These are phyloP conservation scores for Buddleja alternifolia DNA, from an alignment of 257 asterid species.

Conservation along the genomic window DNA sequence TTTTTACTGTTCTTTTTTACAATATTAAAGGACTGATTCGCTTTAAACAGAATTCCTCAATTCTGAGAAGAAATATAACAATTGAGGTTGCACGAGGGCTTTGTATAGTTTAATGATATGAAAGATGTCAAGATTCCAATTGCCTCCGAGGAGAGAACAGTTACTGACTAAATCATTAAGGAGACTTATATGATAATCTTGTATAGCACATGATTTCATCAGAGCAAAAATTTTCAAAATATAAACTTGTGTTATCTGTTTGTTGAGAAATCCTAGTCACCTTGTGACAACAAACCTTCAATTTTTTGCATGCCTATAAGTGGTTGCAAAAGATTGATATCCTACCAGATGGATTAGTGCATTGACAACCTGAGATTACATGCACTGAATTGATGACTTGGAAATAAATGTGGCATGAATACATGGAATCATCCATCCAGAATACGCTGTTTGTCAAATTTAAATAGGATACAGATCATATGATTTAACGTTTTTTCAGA, in stretches of 20 bases:
- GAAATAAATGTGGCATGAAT: no score
- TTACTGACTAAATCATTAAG: conserved; percentile 13
- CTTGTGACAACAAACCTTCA: not conserved
- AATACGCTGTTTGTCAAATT: no score
- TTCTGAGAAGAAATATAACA: not conserved
- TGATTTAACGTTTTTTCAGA: no score
- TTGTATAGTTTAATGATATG: not conserved
- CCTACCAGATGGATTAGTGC: no score
- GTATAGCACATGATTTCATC: conserved; percentile 4
- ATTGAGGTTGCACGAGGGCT: not conserved
- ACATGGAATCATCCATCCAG: no score
- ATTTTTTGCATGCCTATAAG: not conserved
- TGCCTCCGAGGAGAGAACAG: conserved; percentile 22
- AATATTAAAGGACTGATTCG: not conserved
- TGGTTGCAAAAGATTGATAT: no score
- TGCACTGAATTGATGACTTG: no score
- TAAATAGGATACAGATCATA: no score
- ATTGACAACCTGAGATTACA: no score
- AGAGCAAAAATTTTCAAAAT: not conserved
- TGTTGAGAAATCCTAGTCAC: not conserved
- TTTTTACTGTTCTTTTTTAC: not conserved
- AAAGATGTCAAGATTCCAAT: conserved; percentile 21
- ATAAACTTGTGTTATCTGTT: conserved; percentile 19
- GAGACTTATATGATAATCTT: not conserved
- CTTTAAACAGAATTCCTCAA: not conserved